These are phyloP conservation scores for Alternaria viburni DNA, from an alignment of 2,329 filamentous ascomycete species.

Conservation along the genomic window DNA sequence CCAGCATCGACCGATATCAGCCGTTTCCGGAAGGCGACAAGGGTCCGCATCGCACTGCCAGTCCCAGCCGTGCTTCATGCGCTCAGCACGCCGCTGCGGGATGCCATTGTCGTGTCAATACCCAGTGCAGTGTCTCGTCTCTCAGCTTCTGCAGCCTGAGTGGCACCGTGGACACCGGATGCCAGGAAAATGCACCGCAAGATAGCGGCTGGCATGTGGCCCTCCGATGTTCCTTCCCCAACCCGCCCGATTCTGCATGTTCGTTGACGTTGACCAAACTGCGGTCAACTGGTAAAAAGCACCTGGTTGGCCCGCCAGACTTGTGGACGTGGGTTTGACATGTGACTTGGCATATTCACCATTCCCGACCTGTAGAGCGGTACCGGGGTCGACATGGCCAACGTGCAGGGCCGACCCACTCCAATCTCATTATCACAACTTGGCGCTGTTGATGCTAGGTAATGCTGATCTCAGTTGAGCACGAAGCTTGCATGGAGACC, in stretches of 20 bases:
- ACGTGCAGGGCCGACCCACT: slow-evolving; percentile 6
- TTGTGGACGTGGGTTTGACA: not conserved
- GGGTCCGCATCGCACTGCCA: not conserved
- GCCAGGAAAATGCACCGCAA: not conserved
- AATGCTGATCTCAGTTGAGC: slow-evolving; percentile 11
- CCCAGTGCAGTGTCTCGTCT: not conserved
- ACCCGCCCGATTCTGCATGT: not conserved
- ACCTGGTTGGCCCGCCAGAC: not conserved
- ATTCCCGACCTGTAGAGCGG: not conserved
- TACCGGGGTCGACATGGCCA: slow-evolving; percentile 11
- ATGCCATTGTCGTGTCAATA: slow-evolving; percentile 4
- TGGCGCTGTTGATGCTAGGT: slow-evolving; percentile 7
- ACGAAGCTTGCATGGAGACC: not conserved
- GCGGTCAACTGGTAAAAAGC: slow-evolving; percentile 6
- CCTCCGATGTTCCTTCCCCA: not conserved
- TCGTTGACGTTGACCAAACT: not conserved
- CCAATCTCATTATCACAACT: not conserved
- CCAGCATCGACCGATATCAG: slow-evolving; percentile 4
- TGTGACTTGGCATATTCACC: slow-evolving; percentile 6
- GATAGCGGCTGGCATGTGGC: not conserved
- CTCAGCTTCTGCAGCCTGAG: slow-evolving; percentile 7
- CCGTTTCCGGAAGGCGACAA: not conserved
- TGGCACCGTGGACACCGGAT: slow-evolving; percentile 4
- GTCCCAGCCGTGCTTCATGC: not conserved
- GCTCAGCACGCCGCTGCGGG: not conserved